phyloP scores from a whole-genome alignment of 2,329 filamentous ascomycete species.

The Nakataea oryzae region DNA sequence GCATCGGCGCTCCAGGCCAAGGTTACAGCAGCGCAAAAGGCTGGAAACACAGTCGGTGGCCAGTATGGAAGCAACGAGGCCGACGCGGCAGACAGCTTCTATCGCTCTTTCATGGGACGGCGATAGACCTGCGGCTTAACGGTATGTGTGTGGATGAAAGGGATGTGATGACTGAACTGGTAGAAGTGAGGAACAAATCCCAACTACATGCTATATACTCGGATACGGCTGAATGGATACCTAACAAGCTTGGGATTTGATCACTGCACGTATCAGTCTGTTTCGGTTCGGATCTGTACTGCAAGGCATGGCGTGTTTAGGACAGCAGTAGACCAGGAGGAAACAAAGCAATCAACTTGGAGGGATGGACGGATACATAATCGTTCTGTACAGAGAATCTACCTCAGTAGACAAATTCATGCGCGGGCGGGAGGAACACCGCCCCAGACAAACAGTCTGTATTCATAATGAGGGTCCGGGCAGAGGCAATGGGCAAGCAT shows the following conservation, averaged over 20 bases:
- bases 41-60: conserved; percentile 51
- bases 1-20: conserved; percentile 73
- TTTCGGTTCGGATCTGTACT: conserved; percentile 4
- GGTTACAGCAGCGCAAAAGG: conserved; percentile 72
- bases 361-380: neutral
- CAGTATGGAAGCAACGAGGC: conserved; percentile 51
- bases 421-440: neutral
- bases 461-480: neutral
- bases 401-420: conserved; percentile 1
- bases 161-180: neutral
- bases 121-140: conserved; percentile 30
- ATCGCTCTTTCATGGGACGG: conserved; percentile 74
- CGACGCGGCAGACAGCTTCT: conserved; percentile 80
- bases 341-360: neutral
- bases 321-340: neutral
- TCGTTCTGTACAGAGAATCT: conserved; percentile 2
- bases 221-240: neutral
- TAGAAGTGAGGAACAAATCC: neutral
- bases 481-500: neutral
- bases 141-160: neutral
- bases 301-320: neutral
- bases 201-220: neutral
- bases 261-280: neutral
- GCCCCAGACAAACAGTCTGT: neutral
- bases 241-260: neutral